Evolutionary conservation across 768 basidiomycete genomes (phyloP).

Genomic region (Leccinum truebloodii): DNA sequence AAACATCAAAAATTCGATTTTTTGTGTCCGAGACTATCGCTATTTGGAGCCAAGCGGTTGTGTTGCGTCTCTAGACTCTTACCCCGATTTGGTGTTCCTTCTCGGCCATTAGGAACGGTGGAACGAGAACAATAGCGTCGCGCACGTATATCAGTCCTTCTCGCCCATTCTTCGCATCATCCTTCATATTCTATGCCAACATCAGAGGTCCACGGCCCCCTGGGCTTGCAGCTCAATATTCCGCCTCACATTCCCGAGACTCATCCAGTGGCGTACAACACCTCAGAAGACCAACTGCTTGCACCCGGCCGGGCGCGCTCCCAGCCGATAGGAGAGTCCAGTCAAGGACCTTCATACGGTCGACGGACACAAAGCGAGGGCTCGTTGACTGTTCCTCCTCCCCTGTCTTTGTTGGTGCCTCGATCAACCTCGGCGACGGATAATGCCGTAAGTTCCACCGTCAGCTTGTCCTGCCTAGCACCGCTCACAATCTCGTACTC

Average conservation of each 20-base stretch:
- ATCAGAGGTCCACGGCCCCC: slow-evolving; percentile 23
- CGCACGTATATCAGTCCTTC: not conserved
- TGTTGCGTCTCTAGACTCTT: slow-evolving; percentile 2
- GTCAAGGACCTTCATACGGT: slow-evolving; percentile 22
- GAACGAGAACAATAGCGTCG: slow-evolving; percentile 20
- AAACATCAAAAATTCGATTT: not conserved
- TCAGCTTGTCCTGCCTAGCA: not conserved
- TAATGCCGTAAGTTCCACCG: slow-evolving; percentile 26
- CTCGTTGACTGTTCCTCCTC: slow-evolving; percentile 10
- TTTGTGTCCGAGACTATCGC: slow-evolving; percentile 1
- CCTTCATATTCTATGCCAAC: slow-evolving; percentile 18
- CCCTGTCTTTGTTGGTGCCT: slow-evolving; percentile 13
- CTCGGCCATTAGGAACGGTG: slow-evolving; percentile 5
- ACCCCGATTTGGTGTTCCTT: slow-evolving; percentile 24
- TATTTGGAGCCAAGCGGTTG: slow-evolving; percentile 4
- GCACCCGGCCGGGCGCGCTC: slow-evolving; percentile 22
- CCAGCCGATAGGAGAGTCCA: slow-evolving; percentile 26
- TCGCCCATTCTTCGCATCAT: not conserved
- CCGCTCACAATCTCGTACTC: slow-evolving; percentile 7
- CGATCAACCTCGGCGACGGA: slow-evolving; percentile 13
- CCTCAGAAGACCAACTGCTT: slow-evolving; percentile 11
- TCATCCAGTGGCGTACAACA: slow-evolving; percentile 9
- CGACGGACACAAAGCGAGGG: slow-evolving; percentile 30
- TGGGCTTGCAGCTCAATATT: slow-evolving; percentile 22
- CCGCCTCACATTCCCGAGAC: slow-evolving; percentile 16